Evolutionary conservation across 2,329 filamentous ascomycete species (phyloP).

Genomic region (Paraphoma chrysanthemicola): DNA sequence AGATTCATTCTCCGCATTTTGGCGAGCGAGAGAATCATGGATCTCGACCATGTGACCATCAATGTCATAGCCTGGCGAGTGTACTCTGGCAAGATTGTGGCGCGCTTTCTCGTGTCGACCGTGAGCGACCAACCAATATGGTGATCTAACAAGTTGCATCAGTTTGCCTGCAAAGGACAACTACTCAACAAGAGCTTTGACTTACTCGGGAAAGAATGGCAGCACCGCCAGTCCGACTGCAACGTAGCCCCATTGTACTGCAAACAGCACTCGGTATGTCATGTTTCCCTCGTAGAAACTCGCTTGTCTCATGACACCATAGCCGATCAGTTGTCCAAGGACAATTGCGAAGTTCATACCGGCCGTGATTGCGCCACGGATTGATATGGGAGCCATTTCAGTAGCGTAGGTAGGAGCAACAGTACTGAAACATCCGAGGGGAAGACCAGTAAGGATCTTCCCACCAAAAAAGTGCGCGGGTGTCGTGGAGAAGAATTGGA

Average conservation of each 20-base stretch:
- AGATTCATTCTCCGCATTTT: slow-evolving; percentile 25
- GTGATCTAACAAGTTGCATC: slow-evolving; percentile 14
- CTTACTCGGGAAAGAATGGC: slow-evolving; percentile 43
- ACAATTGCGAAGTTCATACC: slow-evolving; percentile 26
- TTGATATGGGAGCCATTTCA: slow-evolving; percentile 18
- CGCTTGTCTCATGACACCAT: slow-evolving; percentile 22
- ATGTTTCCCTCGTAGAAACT: slow-evolving; percentile 26
- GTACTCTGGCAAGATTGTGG: slow-evolving; percentile 37
- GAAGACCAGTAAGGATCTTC: slow-evolving; percentile 20
- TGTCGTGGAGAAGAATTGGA: slow-evolving; percentile 20
- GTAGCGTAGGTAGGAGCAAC: slow-evolving; percentile 15
- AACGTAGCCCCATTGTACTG: slow-evolving; percentile 43
- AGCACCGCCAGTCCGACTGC: slow-evolving; percentile 32
- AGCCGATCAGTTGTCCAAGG: slow-evolving; percentile 22
- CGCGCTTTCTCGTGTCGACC: slow-evolving; percentile 37
- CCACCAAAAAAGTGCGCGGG: slow-evolving; percentile 18
- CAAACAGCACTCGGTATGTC: slow-evolving; percentile 37
- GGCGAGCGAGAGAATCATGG: slow-evolving; percentile 27
- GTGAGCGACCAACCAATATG: slow-evolving; percentile 45
- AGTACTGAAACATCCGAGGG: slow-evolving; percentile 17
- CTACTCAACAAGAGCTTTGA: background rate
- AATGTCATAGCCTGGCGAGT: slow-evolving; percentile 34
- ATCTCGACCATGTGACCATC: slow-evolving; percentile 43
- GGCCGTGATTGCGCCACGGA: slow-evolving; percentile 20
- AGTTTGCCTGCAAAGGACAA: background rate